Percentiles rank a stretch among this genome's conserved stretches.
phyloP scores from a whole-genome alignment of 2,329 filamentous ascomycete species.

The Curvularia verruculosa region DNA sequence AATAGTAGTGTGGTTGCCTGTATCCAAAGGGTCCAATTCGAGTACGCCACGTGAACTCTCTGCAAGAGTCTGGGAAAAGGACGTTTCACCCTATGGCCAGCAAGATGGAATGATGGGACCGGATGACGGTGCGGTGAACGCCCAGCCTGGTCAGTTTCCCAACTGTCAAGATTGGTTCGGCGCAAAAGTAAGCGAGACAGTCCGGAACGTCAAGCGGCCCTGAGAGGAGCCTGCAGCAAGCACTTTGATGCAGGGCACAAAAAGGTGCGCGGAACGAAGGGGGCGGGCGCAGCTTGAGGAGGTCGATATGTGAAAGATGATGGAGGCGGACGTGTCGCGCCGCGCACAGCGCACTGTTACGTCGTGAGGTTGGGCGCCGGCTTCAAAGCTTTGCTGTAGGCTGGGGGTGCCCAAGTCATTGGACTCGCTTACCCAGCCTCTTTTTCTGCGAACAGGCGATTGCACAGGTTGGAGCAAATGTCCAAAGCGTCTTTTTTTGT shows the following conservation, averaged over 20 bases:
- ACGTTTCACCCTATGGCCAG: conserved; percentile 9
- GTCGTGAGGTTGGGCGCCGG: conserved; percentile 35
- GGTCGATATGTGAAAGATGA: conserved; percentile 15
- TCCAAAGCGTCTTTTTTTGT: conserved; percentile 4
- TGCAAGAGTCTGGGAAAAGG: conserved; percentile 4
- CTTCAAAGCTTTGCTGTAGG: conserved; percentile 27
- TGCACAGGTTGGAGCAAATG: conserved; percentile 12
- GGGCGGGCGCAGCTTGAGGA: conserved; percentile 6
- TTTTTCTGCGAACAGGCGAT: conserved; percentile 26
- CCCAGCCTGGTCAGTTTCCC: conserved; percentile 10
- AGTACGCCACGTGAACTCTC: conserved; percentile 10
- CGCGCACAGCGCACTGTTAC: conserved; percentile 30
- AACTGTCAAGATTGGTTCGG: conserved; percentile 8
- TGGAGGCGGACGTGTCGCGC: conserved; percentile 18
- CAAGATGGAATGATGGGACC: conserved; percentile 3
- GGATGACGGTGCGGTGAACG: conserved; percentile 4
- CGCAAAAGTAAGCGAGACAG: conserved; percentile 20
- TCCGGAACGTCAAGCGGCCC: conserved; percentile 13
- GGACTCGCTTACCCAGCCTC: conserved; percentile 32
- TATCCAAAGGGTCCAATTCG: conserved; percentile 11
- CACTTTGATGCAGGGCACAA: conserved; percentile 22
- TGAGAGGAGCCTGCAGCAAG: conserved; percentile 21
- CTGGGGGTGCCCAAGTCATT: conserved; percentile 33
- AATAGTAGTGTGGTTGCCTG: conserved; percentile 5
- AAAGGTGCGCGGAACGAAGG: conserved; percentile 6